Evolutionary conservation across 2,329 filamentous ascomycete genomes (phyloP), one percentile per base, ranked within the genome.

Genomic region (Cordyceps fumosorosea): DNA sequence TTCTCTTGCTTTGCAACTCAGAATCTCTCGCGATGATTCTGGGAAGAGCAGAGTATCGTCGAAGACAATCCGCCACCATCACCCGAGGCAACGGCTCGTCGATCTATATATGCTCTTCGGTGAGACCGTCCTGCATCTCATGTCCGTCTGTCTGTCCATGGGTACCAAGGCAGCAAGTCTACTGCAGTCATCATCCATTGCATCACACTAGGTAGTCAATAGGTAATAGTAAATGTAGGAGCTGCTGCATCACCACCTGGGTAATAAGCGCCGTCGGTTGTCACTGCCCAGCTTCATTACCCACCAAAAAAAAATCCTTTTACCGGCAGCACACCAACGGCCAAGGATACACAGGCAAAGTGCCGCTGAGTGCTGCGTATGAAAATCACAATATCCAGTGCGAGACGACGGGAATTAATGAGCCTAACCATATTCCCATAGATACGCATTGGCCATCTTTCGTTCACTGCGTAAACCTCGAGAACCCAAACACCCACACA

Each of bases 321-420:
- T 11, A 16, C 42, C 16, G 22, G 34, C 32, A 40, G 47, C 26
- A 24, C n/a, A 44, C 42, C 42, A 20, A 44, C n/a, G 3, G 42
- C 45, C 18, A 32, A 34, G 20, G 16, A 24, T 5, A 20, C 16
- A 37, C 12, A 37, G 29, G n/a, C 14, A 29, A 42, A 51, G n/a
- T 20, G 20, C 26, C 18, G 34, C n/a, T 18, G 32, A 20, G 24
- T 5, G 22, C 14, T 14, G 42, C 12, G 42, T 37, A 52, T 22
- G 11, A 50, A 14, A 34, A 11, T n/a, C 8, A 14, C n/a, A 24
- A 47, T 47, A 14, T 29, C 29, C 55, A 40, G 26, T 24, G 4
- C n/a, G 55, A 59, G 56, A 59, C 56, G 56, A 59, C 56, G 56
- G 56, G 47, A 59, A 59, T 58, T 58, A 58, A 42, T n/a, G 1